Evolutionary conservation across 495 filamentous ascomycete species (phyloP), one percentile per base, ranked within the genome.

Genomic region (Clohesyomyces aquaticus): DNA sequence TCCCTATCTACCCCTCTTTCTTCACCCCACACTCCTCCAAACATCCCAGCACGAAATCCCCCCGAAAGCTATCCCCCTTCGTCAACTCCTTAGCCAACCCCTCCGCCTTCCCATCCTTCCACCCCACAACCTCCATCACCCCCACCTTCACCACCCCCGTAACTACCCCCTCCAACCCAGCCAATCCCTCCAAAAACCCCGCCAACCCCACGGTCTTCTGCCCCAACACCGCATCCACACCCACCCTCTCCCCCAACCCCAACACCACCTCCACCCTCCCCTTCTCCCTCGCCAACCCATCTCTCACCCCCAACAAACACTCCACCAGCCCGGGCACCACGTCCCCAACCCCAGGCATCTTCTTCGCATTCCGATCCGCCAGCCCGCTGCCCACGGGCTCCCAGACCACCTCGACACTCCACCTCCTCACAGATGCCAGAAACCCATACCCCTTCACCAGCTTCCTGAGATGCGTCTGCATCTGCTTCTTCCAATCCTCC

Each of bases 351-450:
- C 14, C 43, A n/a, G n/a, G n/a, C n/a, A n/a, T n/a, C n/a, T 47
- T 47, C 43, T n/a, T 18, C 43, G 14, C 21, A 6, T 22, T 18
- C 4, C 16, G 6, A 6, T n/a, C n/a, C 35, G n/a, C 9, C 35
- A 22, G 6, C 4, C 43, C 43, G 8, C 6, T 22, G 8, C 6
- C 21, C 6, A 9, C 43, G 8, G 54, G 54, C 19, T 57, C 23
- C 54, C 54, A 57, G 2, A 22, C 2, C 19, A 50, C 19, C 43
- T 23, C 23, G 45, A 60, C 18, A 22, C 43, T 16, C 19, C 25
- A 50, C 1, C 2, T 26, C 11, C 23, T 22, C 11, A 41, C 27
- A 4, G 2, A 25, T 16, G 45, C 1, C 43, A 50, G 18, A 43
- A 43, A 50, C 11, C 23, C n/a, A 18, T 32, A 41, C 23, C 12